Conservation (phyloP, 2,329 filamentous ascomycete genomes). For the Fonsecaea erecta region DNA sequence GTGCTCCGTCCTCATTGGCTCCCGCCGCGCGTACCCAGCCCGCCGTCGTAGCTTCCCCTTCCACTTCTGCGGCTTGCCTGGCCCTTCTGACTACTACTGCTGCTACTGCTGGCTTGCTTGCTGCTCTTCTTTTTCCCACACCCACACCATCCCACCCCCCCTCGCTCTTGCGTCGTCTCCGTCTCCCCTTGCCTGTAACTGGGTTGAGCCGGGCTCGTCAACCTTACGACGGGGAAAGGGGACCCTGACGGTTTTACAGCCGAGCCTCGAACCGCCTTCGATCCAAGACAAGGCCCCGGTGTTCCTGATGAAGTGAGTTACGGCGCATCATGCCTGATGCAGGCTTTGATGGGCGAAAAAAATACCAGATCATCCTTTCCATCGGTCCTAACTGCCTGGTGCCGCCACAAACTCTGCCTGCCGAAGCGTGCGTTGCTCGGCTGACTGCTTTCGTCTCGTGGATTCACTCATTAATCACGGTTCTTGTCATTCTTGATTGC, state of each 20-base stretch:
- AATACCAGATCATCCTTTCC: constrained; percentile 32
- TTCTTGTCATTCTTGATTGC: constrained; percentile 30
- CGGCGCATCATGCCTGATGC: constrained; percentile 20
- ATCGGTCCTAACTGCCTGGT: constrained; percentile 30
- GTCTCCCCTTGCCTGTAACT: constrained; percentile 20
- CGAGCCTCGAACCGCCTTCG: constrained; percentile 37
- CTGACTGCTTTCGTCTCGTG: constrained; percentile 31
- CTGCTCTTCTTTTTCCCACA: constrained; percentile 19
- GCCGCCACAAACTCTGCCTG: constrained; percentile 33
- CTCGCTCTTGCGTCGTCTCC: constrained; percentile 14
- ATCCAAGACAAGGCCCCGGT: constrained; percentile 36
- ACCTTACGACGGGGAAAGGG: constrained; percentile 21
- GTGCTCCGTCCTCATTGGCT: constrained; percentile 27
- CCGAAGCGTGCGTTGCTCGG: constrained; percentile 30
- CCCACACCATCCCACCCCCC: neutral
- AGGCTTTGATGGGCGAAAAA: constrained; percentile 24
- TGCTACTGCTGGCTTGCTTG: constrained; percentile 22
- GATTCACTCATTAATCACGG: constrained; percentile 23
- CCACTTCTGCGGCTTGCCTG: constrained; percentile 34
- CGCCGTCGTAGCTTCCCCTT: constrained; percentile 33
- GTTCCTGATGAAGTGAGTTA: constrained; percentile 15
- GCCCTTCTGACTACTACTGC: constrained; percentile 26
- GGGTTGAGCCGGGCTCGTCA: constrained; percentile 25
- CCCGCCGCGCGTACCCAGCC: constrained; percentile 26
- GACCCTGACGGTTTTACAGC: constrained; percentile 28